phyloP scores from a whole-genome alignment of 2,329 filamentous ascomycete genomes.

The Atkinsonella texensis region DNA sequence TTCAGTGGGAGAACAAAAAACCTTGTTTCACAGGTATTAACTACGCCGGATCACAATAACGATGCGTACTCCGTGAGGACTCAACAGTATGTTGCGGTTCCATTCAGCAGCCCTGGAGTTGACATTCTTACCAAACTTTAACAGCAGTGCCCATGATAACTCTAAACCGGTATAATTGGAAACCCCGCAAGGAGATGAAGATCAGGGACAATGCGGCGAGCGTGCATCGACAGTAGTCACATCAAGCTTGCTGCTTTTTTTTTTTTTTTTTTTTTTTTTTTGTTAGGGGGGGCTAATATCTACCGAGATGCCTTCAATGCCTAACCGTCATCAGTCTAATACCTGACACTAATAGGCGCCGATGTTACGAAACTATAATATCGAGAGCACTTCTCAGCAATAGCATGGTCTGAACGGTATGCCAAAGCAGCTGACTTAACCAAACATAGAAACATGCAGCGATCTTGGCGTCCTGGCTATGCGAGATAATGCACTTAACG shows the following conservation, averaged over 20 bases:
- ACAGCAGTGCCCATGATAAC: too few species aligned
- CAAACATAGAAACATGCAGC: not conserved
- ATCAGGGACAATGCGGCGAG: too few species aligned
- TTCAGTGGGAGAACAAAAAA: not conserved
- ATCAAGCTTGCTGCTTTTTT: not conserved
- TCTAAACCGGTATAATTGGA: too few species aligned
- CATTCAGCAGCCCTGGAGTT: not conserved
- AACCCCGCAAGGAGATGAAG: too few species aligned
- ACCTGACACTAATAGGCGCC: too few species aligned
- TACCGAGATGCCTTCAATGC: too few species aligned
- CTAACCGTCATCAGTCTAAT: too few species aligned
- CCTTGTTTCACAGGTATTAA: not conserved
- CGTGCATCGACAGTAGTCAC: not conserved
- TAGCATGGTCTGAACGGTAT: not conserved
- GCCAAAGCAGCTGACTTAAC: not conserved
- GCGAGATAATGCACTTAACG: not conserved
- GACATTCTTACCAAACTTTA: too few species aligned
- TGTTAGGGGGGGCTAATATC: too few species aligned
- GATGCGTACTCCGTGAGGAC: too few species aligned
- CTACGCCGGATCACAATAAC: not conserved
- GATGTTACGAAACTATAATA: too few species aligned
- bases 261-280: not conserved
- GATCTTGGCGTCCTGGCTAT: not conserved
- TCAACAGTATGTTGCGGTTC: not conserved
- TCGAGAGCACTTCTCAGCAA: too few species aligned